Base-by-base conservation (phyloP, 805 yeast species). In the Wickerhamiella spandovensis region DNA sequence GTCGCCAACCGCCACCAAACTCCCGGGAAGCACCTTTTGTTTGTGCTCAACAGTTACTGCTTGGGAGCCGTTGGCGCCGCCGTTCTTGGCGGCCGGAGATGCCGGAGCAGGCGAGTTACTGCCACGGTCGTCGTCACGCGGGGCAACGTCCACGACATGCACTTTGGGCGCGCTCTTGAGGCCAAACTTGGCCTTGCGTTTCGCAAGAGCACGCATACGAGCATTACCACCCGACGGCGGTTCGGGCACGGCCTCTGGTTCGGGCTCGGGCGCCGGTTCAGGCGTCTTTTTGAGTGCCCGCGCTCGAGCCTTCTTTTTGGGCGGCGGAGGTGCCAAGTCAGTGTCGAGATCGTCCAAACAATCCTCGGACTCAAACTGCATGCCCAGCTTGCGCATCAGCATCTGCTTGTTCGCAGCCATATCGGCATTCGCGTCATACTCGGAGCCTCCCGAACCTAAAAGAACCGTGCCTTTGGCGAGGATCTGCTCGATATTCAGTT, bases 201-300 rank as follows among this genome's bases (percentile, higher is more conserved):
- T 83, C n/a, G 95, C 95, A 85, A 90, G 79, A 1, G 96, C 97
- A 54, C 86, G 77, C 73, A 88, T 76, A 64, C 97, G 77, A 0
- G 95, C 73, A 44, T 60, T 62, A 1, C 67, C 55, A 12, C 56
- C 47, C 18, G 62, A 44, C 4, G 53, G 32, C 2, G 59, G 32
- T 12, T 45, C 53, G 3, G 52, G 44, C 3, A 43, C 56, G 13
- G 56, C 48, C 23, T 42, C 55, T 21, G 32, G 39, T 10, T 37
- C 38, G 32, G 51, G 52, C 43, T 48, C 52, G 10, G 38, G 42
- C 39, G 43, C 48, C 23, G 50, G 32, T 38, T 39, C 52, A 47
- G 21, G 44, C 28, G 49, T 18, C 28, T 47, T 53, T 21, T 15
- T 22, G 15, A 35, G 43, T 46, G 9, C 20, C 18, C 39, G 20